A percentile compares a stretch with the other conserved stretches of the same genome.
These are phyloP conservation scores for Mycotypha africana DNA, from an alignment of 371 early-diverging fungal genomes.

Conservation along the genomic window DNA sequence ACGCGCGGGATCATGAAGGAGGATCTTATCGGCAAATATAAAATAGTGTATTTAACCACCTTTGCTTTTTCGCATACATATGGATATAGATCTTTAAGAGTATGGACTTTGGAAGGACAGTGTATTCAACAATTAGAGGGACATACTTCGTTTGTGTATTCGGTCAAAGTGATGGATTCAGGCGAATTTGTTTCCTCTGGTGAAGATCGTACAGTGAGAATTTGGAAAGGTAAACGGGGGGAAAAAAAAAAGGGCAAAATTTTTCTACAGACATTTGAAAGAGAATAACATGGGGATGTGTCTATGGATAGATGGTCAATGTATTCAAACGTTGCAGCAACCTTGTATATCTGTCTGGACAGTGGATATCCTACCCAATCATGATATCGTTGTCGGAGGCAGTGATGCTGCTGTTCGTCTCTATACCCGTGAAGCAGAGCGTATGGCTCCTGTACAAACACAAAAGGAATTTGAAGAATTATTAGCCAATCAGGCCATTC, in stretches of 20 bases:
- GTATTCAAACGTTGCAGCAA: conserved; percentile 78
- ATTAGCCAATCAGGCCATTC: conserved; percentile 69
- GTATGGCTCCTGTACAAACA: conserved; percentile 45
- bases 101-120: conserved; percentile 76
- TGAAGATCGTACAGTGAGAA: conserved; percentile 87
- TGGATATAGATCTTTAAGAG: conserved; percentile 58
- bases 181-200: conserved; percentile 87
- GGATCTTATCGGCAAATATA: neutral
- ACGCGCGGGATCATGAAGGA: no score
- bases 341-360: conserved; percentile 94
- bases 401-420: conserved; percentile 83
- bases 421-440: conserved; percentile 62
- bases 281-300: neutral
- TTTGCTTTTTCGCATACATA: neutral
- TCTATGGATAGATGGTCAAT: conserved; percentile 36
- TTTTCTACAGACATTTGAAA: neutral
- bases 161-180: conserved; percentile 60
- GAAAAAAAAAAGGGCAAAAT: neutral
- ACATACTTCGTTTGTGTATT: conserved; percentile 94
- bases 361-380: conserved; percentile 71
- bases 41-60: neutral
- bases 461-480: conserved; percentile 58
- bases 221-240: conserved; percentile 72
- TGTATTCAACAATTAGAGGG: conserved; percentile 77
- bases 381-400: conserved; percentile 85